phyloP scores from a whole-genome alignment of 1,284 basidiomycete genomes.

The Apiotrichum gamsii region DNA sequence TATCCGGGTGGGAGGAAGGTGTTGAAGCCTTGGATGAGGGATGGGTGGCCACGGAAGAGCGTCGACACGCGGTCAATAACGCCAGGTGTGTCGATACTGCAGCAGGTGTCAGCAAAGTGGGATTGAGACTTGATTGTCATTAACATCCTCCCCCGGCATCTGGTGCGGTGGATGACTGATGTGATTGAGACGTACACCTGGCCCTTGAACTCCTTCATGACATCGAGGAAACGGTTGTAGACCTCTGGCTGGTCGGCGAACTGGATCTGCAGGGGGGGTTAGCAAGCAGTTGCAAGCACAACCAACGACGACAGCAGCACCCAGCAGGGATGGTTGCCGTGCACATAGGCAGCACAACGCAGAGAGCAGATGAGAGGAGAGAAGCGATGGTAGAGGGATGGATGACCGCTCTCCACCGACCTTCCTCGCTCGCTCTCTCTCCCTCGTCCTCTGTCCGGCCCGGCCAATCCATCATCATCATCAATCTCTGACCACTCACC shows the following conservation, averaged over 20 bases:
- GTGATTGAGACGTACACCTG: constrained; percentile 63
- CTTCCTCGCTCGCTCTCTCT: too few species aligned
- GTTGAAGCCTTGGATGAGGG: constrained; percentile 97
- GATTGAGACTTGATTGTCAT: too few species aligned
- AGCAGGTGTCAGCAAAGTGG: neutral
- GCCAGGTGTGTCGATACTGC: constrained; percentile 94
- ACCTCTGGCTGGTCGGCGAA: constrained; percentile 90
- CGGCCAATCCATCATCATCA: too few species aligned
- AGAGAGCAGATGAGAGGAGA: too few species aligned
- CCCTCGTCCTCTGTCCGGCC: too few species aligned
- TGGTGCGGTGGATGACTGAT: neutral
- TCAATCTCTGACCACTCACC: constrained; percentile 47
- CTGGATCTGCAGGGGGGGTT: constrained; percentile 53
- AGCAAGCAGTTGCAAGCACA: neutral
- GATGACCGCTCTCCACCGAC: too few species aligned
- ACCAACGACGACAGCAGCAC: too few species aligned
- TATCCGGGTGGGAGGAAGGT: constrained; percentile 96
- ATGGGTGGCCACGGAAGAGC: constrained; percentile 88
- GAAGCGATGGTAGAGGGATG: too few species aligned
- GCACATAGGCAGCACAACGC: too few species aligned
- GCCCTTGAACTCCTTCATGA: constrained; percentile 99
- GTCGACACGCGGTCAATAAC: constrained; percentile 95
- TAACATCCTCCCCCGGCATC: too few species aligned
- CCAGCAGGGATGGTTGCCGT: too few species aligned
- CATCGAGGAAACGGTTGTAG: constrained; percentile 95